These are phyloP conservation scores for Acacia melanoxylon DNA, from an alignment of 306 rosid species.

Conservation along the genomic window DNA sequence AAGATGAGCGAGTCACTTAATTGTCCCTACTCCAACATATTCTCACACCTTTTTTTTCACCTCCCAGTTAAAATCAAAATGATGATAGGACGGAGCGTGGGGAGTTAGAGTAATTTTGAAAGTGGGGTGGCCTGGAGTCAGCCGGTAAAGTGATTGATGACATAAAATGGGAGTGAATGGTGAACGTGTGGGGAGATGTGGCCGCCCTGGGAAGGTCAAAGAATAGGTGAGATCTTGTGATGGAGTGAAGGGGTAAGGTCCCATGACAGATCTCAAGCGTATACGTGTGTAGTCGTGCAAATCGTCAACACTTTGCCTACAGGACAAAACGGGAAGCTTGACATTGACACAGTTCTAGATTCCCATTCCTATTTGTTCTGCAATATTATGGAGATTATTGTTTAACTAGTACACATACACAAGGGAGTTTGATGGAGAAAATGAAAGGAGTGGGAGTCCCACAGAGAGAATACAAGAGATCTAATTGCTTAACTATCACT, in stretches of 20 bases:
- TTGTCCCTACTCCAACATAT: too few species aligned
- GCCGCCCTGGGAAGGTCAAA: too few species aligned
- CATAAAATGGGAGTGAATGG: slow-evolving; percentile 14
- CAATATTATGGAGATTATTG: not conserved
- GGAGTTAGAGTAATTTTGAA: too few species aligned
- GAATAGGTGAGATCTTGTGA: not conserved
- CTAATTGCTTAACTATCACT: slow-evolving; percentile 42
- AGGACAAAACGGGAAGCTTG: slow-evolving; percentile 43
- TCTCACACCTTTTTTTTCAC: not conserved
- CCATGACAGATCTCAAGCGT: not conserved
- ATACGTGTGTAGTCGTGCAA: not conserved
- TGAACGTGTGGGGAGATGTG: not conserved
- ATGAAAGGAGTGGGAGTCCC: not conserved
- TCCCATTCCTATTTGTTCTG: slow-evolving; percentile 29
- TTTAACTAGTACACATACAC: too few species aligned
- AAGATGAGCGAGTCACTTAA: not conserved
- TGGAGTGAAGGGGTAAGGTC: not conserved
- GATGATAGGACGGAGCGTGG: too few species aligned
- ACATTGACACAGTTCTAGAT: slow-evolving; percentile 34
- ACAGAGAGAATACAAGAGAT: too few species aligned
- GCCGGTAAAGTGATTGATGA: too few species aligned
- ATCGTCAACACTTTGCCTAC: not conserved
- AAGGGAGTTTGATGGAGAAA: not conserved
- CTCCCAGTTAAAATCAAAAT: too few species aligned
- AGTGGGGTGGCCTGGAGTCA: too few species aligned